Conservation (phyloP, 768 basidiomycete genomes). For the Tulasnella sp. region DNA sequence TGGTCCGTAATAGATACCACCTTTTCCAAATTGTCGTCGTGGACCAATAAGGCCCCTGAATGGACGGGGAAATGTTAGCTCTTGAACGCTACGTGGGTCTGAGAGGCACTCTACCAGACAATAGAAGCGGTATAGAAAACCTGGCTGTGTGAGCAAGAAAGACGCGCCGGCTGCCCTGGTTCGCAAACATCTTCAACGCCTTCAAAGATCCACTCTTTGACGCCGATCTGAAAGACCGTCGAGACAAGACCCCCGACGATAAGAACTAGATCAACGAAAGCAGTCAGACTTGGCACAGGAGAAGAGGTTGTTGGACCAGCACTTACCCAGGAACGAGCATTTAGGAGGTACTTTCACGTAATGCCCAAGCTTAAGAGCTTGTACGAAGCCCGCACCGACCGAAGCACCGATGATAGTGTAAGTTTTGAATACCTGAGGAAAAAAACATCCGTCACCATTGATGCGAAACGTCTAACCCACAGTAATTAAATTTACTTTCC, state of each 20-base stretch:
- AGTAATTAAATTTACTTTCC: conserved; percentile 23
- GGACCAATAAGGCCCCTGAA: conserved; percentile 43
- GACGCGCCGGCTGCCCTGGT: conserved; percentile 27
- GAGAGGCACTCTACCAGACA: conserved; percentile 32
- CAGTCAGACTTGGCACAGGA: not conserved
- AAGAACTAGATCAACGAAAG: conserved; percentile 29
- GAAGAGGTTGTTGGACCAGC: not conserved
- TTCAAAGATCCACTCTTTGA: conserved; percentile 35
- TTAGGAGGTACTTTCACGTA: conserved; percentile 46
- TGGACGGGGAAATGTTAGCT: not conserved
- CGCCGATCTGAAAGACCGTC: conserved; percentile 34
- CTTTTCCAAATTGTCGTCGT: conserved; percentile 34
- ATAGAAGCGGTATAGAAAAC: conserved; percentile 37
- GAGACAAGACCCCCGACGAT: conserved; percentile 30
- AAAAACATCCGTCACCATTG: not conserved
- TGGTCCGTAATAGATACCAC: conserved; percentile 34
- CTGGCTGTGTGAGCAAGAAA: conserved; percentile 36
- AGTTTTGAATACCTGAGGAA: conserved; percentile 32
- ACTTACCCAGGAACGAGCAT: conserved; percentile 31
- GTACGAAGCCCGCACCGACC: conserved; percentile 28
- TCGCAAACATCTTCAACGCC: conserved; percentile 36
- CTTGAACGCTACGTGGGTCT: not conserved
- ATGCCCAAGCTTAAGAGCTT: conserved; percentile 38
- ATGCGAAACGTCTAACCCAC: not conserved
- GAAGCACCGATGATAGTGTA: conserved; percentile 31